Conservation (phyloP, 2,329 filamentous ascomycete species). For the Venturia asperata region DNA sequence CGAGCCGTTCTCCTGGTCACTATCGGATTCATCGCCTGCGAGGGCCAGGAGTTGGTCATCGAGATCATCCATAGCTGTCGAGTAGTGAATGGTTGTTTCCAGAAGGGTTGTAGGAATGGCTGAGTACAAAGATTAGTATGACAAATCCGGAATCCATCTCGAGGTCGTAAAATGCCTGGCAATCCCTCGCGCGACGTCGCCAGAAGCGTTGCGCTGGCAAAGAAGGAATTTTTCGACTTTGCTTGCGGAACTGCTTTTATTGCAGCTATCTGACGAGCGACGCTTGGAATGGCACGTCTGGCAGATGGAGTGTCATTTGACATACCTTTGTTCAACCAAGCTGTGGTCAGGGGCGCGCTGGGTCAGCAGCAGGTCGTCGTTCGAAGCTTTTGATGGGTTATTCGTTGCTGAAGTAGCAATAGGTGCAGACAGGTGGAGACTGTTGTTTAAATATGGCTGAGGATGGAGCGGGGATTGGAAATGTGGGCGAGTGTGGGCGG, state of each 20-base stretch:
- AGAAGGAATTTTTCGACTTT: not conserved
- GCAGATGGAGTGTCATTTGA: not conserved
- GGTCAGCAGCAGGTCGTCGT: not conserved
- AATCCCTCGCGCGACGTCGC: not conserved
- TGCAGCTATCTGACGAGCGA: not conserved
- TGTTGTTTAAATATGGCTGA: not conserved
- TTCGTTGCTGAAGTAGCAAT: not conserved
- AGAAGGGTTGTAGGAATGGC: not conserved
- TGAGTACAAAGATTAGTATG: not conserved
- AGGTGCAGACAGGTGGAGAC: not conserved
- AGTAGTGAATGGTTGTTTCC: not conserved
- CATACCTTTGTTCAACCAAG: not conserved
- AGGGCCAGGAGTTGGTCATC: constrained; percentile 92
- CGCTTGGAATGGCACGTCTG: not conserved
- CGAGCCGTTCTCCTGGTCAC: constrained; percentile 43
- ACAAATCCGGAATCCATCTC: not conserved
- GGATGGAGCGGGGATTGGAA: not conserved
- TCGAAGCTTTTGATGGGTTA: not conserved
- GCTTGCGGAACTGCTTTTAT: not conserved
- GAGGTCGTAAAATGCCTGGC: not conserved
- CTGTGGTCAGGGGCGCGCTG: constrained; percentile 4
- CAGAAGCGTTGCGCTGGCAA: not conserved
- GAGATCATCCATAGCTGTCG: constrained; percentile 17
- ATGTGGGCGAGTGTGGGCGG: constrained; percentile 1
- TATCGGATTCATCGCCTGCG: constrained; percentile 64